Conservation (phyloP, 2,329 filamentous ascomycete genomes). For the Cercospora brassicicola region DNA sequence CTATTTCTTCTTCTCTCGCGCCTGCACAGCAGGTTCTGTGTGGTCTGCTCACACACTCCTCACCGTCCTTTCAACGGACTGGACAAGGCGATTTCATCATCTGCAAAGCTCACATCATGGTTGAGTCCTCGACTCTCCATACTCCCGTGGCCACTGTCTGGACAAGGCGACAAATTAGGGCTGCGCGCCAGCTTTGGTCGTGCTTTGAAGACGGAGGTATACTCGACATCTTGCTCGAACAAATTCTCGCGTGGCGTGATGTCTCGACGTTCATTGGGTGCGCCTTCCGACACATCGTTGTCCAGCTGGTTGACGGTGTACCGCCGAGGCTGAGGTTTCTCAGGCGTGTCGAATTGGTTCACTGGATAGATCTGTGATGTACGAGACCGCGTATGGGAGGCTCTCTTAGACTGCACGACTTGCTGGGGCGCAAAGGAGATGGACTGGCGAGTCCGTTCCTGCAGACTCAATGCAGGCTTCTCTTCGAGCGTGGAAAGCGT, state of each 20-base stretch:
- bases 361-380: constrained; percentile 48
- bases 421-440: constrained; percentile 64
- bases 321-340: constrained; percentile 33
- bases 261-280: constrained; percentile 30
- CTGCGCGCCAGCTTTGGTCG: constrained; percentile 77
- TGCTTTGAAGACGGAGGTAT: constrained; percentile 81
- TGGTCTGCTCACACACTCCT: not conserved
- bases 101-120: constrained; percentile 7
- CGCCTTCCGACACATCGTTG: not conserved
- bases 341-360: constrained; percentile 59
- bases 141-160: constrained; percentile 12
- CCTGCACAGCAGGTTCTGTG: constrained; percentile 1
- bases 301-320: constrained; percentile 20
- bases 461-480: constrained; percentile 45
- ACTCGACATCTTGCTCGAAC: constrained; percentile 69
- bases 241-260: constrained; percentile 66
- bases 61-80: constrained; percentile 17
- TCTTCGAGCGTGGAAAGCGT: constrained; percentile 36
- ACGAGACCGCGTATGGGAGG: constrained; percentile 40
- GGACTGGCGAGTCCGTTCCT: constrained; percentile 77
- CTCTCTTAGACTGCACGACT: constrained; percentile 21
- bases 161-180: constrained; percentile 47
- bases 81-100: constrained; percentile 11
- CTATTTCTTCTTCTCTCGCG: not conserved
- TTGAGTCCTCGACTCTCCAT: constrained; percentile 4